Percentiles rank a stretch among this genome's conserved stretches.
phyloP scores from a whole-genome alignment of 441 rosid genomes.

The Gossypium trilobum region DNA sequence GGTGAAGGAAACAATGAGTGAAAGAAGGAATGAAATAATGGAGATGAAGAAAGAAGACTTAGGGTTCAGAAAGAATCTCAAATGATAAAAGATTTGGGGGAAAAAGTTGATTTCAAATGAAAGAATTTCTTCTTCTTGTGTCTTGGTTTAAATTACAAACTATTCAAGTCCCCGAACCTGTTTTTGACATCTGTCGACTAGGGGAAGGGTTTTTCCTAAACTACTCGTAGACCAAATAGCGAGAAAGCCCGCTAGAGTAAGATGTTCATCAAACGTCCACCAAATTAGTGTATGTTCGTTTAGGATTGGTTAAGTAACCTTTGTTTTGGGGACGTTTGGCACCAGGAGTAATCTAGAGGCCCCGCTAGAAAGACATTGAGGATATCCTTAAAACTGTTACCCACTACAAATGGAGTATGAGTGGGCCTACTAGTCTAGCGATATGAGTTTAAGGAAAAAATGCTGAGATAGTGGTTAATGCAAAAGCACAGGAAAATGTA shows the following conservation, averaged over 20 bases:
- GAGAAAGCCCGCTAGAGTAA: not conserved
- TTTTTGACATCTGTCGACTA: too few relatives aligned
- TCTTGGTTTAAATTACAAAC: not conserved
- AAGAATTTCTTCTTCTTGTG: not conserved
- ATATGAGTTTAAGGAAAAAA: not conserved
- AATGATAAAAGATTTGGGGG: too few relatives aligned
- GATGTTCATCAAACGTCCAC: not conserved
- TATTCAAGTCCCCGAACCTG: not conserved
- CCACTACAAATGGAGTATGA: not conserved
- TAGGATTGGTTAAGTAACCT: not conserved
- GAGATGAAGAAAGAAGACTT: not conserved
- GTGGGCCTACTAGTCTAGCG: not conserved
- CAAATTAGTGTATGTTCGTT: not conserved
- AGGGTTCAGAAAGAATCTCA: not conserved
- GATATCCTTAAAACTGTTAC: not conserved
- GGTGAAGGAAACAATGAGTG: not conserved
- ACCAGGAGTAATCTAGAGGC: not conserved
- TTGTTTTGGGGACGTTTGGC: not conserved
- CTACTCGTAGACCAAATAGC: not conserved
- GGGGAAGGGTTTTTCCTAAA: not conserved
- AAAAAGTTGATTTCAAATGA: not conserved
- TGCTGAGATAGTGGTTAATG: not conserved
- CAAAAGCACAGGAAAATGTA: not conserved
- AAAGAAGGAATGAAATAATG: not conserved
- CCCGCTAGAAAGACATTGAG: not conserved